These are phyloP conservation scores for Saccharum hybrid DNA, from an alignment of 202 grass and related monocot species.

Conservation along the genomic window DNA sequence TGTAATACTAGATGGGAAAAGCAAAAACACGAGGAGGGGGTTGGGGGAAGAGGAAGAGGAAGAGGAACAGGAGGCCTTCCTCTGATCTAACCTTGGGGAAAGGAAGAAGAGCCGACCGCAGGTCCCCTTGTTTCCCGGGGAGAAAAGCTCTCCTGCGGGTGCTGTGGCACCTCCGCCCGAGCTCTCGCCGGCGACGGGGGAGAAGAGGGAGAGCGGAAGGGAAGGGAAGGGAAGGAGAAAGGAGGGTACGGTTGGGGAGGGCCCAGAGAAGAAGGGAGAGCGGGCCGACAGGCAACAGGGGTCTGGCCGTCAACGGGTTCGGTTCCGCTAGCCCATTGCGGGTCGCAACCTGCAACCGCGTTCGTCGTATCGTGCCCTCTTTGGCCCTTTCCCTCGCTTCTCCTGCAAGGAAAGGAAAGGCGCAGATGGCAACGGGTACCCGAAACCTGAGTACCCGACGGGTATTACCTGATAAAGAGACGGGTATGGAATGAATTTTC, in stretches of 20 bases:
- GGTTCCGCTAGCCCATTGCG: conserved; percentile 20
- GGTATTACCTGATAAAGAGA: too few species aligned
- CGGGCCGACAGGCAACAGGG: too few species aligned
- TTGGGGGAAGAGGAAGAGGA: not conserved
- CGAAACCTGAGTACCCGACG: too few species aligned
- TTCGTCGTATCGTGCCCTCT: not conserved
- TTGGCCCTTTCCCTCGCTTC: not conserved
- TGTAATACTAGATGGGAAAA: not conserved
- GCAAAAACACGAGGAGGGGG: not conserved
- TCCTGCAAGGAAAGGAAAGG: conserved; percentile 3
- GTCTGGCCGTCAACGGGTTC: conserved; percentile 17
- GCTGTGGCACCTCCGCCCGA: not conserved
- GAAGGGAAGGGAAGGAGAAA: not conserved
- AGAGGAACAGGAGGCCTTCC: not conserved
- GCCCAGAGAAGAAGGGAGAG: conserved; percentile 29
- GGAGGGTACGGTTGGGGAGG: not conserved
- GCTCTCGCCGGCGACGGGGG: conserved; percentile 49
- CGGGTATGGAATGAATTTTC: too few species aligned
- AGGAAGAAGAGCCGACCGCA: not conserved
- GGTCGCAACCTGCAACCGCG: conserved; percentile 40
- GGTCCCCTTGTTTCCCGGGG: not conserved
- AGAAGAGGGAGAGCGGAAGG: not conserved
- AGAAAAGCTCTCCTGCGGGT: conserved; percentile 1
- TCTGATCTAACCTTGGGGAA: conserved; percentile 46
- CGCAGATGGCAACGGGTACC: too few species aligned